Evolutionary conservation across 1,284 basidiomycete genomes (phyloP).

Genomic region (Heterobasidion occidentale): DNA sequence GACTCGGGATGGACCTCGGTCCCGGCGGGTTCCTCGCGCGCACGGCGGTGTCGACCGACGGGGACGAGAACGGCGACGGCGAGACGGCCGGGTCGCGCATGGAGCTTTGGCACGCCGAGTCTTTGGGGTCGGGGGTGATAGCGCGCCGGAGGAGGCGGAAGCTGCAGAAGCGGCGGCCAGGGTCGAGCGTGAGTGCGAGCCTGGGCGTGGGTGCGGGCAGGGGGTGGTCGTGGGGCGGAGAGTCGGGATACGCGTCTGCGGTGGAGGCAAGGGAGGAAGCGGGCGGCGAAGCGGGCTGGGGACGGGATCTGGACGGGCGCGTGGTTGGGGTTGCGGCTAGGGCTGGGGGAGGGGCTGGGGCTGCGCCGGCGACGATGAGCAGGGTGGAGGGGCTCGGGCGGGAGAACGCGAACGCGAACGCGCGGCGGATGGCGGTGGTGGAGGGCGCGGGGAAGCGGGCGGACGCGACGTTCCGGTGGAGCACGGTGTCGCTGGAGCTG

Average conservation of each 20-base stretch:
- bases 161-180: not conserved
- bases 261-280: too few species aligned
- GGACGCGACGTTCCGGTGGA: conserved; percentile 13
- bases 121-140: too few species aligned
- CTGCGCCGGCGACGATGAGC: too few species aligned
- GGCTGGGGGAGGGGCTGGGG: too few species aligned
- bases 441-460: conserved; percentile 2
- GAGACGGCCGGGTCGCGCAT: not conserved
- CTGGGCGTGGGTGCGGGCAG: not conserved
- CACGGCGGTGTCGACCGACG: not conserved
- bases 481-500: conserved; percentile 10
- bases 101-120: not conserved
- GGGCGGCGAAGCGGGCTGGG: too few species aligned
- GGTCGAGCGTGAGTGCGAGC: not conserved
- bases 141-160: not conserved
- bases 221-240: not conserved
- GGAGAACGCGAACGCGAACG: too few species aligned
- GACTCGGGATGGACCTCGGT: not conserved
- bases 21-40: not conserved
- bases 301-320: too few species aligned
- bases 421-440: not conserved
- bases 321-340: too few species aligned
- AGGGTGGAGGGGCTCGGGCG: too few species aligned
- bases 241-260: too few species aligned
- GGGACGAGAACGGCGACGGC: not conserved